phyloP scores from a whole-genome alignment of 2,329 filamentous ascomycete genomes.

The Colletotrichum sp. region DNA sequence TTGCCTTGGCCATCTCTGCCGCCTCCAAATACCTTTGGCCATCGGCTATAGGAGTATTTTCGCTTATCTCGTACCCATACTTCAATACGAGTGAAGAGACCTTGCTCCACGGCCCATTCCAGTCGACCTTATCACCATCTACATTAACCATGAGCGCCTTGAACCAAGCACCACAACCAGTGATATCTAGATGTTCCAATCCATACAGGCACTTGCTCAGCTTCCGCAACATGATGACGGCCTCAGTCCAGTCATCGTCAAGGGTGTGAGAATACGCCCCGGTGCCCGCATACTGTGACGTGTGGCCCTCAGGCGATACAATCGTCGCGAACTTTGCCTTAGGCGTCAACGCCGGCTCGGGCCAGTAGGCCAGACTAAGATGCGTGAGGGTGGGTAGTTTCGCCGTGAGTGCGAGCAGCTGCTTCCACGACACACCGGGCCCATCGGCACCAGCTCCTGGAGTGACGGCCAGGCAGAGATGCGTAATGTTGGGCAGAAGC shows the following conservation, averaged over 20 bases:
- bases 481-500: conserved; percentile 63
- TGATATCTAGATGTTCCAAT: conserved; percentile 66
- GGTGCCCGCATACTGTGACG: conserved; percentile 59
- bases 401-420: conserved; percentile 58
- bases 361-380: conserved; percentile 67
- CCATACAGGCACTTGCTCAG: conserved; percentile 61
- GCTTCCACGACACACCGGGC: conserved; percentile 58
- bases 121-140: conserved; percentile 57
- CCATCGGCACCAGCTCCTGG: conserved; percentile 28
- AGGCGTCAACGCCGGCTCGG: conserved; percentile 62
- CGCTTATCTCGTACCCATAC: conserved; percentile 45
- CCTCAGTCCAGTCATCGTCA: conserved; percentile 65
- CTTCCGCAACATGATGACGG: conserved; percentile 58
- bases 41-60: conserved; percentile 38
- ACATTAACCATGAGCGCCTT: conserved; percentile 48
- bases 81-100: conserved; percentile 49
- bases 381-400: conserved; percentile 63
- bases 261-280: conserved; percentile 62
- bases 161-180: conserved; percentile 63
- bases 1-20: conserved; percentile 39
- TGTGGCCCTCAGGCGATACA: conserved; percentile 44
- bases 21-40: conserved; percentile 38
- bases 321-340: conserved; percentile 56
- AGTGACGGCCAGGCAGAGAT: conserved; percentile 62
- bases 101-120: conserved; percentile 60